Conservation (phyloP, 805 yeast species). For the Teunomyces barrocoloradensis region DNA sequence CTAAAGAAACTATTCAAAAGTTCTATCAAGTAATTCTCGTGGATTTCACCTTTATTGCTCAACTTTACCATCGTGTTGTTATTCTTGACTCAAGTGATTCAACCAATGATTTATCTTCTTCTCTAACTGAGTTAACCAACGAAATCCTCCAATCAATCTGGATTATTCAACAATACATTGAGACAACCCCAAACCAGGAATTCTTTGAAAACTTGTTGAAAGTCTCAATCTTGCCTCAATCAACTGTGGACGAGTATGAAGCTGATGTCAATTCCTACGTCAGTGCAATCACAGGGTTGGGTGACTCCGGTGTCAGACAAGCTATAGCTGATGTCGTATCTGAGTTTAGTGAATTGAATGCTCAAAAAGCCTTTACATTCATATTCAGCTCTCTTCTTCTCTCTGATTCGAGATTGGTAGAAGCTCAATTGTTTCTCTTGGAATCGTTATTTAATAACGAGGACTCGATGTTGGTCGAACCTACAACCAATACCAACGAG, state of each 20-base stretch:
- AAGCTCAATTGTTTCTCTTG: slow-evolving; percentile 40
- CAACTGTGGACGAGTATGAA: slow-evolving; percentile 46
- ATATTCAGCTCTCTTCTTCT: neutral
- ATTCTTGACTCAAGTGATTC: slow-evolving; percentile 5
- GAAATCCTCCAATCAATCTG: slow-evolving; percentile 34
- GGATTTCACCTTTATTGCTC: slow-evolving; percentile 8
- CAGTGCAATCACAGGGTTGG: slow-evolving; percentile 70
- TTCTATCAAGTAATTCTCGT: slow-evolving; percentile 13
- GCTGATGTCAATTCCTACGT: slow-evolving; percentile 69
- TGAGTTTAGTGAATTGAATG: slow-evolving; percentile 45
- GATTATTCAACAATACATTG: slow-evolving; percentile 24
- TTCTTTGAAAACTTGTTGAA: slow-evolving; percentile 28
- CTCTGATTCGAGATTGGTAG: slow-evolving; percentile 30
- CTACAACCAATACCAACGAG: slow-evolving; percentile 7
- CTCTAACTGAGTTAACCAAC: slow-evolving; percentile 20
- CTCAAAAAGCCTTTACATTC: slow-evolving; percentile 13
- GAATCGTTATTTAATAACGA: slow-evolving; percentile 44
- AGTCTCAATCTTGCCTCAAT: slow-evolving; percentile 42
- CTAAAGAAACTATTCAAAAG: slow-evolving; percentile 12
- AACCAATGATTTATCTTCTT: slow-evolving; percentile 21
- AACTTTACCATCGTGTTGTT: neutral
- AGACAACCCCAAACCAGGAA: slow-evolving; percentile 13
- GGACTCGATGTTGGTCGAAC: slow-evolving; percentile 19
- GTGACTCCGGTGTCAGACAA: slow-evolving; percentile 53
- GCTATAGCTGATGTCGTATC: slow-evolving; percentile 56